Evolutionary conservation across 176 grass and related monocot genomes (phyloP).

Genomic region (maize (Zea mays)): Zm-B73-REFERENCE-NAM-5.0 NC_050099.1:16349501-16350000

Average conservation of each 20-base stretch:
- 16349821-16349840: conserved; percentile 93
- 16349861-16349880: conserved; percentile 94
- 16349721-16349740: conserved; percentile 21
- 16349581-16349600: too few relatives aligned
- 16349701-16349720: conserved; percentile 20
- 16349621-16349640: too few relatives aligned
- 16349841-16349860: conserved; percentile 98
- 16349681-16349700: too few relatives aligned
- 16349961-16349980: conserved; percentile 66
- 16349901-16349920: conserved; percentile 81
- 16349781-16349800: conserved; percentile 47
- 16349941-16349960: conserved; percentile 95
- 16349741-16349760: conserved; percentile 17
- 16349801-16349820: conserved; percentile 79
- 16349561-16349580: too few relatives aligned
- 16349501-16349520: too few relatives aligned
- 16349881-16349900: conserved; percentile 92
- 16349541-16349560: too few relatives aligned
- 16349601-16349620: too few relatives aligned
- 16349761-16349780: conserved; percentile 1
- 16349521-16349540: too few relatives aligned
- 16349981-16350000: conserved; percentile 18
- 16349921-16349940: conserved; percentile 79
- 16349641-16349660: too few relatives aligned
- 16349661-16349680: too few relatives aligned